A percentile compares a stretch with the other conserved stretches of the same genome.
Conservation (phyloP, 345 rosid genomes). For the Citrus cavaleriei region DNA sequence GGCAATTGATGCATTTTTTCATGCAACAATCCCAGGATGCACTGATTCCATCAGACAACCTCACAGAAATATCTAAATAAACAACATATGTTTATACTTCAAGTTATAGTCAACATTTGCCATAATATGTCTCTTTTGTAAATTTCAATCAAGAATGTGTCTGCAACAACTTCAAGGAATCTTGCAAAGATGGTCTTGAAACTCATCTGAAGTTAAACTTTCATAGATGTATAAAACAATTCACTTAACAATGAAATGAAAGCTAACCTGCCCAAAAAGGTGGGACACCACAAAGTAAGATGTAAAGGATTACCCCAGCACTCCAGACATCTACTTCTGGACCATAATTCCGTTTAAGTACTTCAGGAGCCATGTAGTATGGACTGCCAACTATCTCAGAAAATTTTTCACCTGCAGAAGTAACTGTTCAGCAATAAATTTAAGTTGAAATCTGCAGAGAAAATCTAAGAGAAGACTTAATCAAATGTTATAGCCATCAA, state of each 20-base stretch:
- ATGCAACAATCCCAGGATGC: not conserved
- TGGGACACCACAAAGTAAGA: constrained; percentile 88
- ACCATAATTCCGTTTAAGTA: constrained; percentile 78
- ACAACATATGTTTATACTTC: not conserved
- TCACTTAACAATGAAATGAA: not conserved
- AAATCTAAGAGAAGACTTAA: not conserved
- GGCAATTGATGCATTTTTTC: not conserved
- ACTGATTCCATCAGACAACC: not conserved
- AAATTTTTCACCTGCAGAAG: constrained; percentile 69
- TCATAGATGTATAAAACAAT: not conserved
- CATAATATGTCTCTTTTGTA: not conserved
- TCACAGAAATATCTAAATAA: not conserved
- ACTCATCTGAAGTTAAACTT: not conserved
- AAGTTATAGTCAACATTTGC: not conserved
- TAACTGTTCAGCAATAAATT: constrained; percentile 10
- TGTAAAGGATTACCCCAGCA: constrained; percentile 92
- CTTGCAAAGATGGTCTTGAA: not conserved
- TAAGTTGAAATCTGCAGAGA: not conserved
- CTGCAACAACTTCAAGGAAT: not conserved
- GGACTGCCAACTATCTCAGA: constrained; percentile 97
- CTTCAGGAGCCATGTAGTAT: constrained; percentile 99
- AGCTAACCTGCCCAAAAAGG: constrained; percentile 98
- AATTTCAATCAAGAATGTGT: not conserved
- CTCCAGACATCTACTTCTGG: constrained; percentile 97
- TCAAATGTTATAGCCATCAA: not conserved